Evolutionary conservation across 192 early-diverging fungal species (phyloP).

Genomic region (Pilobolus umbonatus): DNA sequence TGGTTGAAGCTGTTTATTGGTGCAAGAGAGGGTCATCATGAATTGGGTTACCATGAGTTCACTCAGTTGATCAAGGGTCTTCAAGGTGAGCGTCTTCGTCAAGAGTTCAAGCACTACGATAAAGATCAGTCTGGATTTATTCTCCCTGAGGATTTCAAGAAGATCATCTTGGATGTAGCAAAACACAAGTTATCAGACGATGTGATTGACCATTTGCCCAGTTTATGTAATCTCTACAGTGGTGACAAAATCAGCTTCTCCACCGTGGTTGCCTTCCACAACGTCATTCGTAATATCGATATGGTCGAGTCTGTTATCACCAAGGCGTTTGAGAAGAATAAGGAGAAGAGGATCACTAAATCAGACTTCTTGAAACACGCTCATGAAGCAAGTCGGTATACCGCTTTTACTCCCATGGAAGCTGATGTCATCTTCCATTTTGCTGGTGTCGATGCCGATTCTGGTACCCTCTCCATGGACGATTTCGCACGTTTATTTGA

Average conservation of each 20-base stretch:
- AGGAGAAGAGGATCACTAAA: conserved; percentile 55
- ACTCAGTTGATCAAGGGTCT: conserved; percentile 65
- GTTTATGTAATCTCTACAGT: conserved; percentile 51
- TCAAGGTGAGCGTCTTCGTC: conserved; percentile 63
- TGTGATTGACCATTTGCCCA: conserved; percentile 59
- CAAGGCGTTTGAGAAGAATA: conserved; percentile 42
- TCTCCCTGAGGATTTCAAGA: conserved; percentile 51
- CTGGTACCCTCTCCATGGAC: conserved; percentile 39
- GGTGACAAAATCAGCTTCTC: conserved; percentile 59
- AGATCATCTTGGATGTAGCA: conserved; percentile 56
- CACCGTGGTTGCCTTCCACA: conserved; percentile 58
- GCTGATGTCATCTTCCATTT: conserved; percentile 68
- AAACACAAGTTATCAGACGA: conserved; percentile 62
- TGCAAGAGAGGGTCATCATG: conserved; percentile 43
- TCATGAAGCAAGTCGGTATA: conserved; percentile 50
- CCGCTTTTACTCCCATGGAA: conserved; percentile 68
- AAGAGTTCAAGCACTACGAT: conserved; percentile 70
- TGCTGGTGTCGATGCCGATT: conserved; percentile 48
- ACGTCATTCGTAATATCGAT: conserved; percentile 59
- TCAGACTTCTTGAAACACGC: conserved; percentile 57
- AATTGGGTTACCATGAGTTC: conserved; percentile 66
- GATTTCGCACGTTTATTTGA: conserved; percentile 54
- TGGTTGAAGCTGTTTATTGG: conserved; percentile 70
- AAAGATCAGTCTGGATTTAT: conserved; percentile 59
- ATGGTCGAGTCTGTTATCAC: conserved; percentile 61